These are phyloP conservation scores for Populus alba DNA, from an alignment of 345 rosid genomes.

Conservation along the genomic window DNA sequence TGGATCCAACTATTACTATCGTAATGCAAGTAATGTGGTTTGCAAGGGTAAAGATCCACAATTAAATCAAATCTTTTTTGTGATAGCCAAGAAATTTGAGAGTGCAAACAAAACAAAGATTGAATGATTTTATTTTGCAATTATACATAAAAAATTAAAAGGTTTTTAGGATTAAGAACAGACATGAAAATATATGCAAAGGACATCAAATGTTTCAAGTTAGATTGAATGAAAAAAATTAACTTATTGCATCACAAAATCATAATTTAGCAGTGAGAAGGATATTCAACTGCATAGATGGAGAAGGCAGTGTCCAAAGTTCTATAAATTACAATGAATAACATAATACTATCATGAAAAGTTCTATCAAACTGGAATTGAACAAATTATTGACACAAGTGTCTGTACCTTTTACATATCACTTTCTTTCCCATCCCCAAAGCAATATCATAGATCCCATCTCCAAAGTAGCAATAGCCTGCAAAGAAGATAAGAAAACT, in stretches of 20 bases:
- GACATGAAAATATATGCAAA: background rate
- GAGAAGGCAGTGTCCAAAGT: background rate
- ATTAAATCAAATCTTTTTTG: too few relatives aligned
- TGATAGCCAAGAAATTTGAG: too few relatives aligned
- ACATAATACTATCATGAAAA: background rate
- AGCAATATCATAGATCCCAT: conserved; percentile 91
- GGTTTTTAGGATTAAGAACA: too few relatives aligned
- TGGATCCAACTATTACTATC: too few relatives aligned
- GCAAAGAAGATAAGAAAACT: conserved; percentile 8
- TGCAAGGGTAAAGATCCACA: too few relatives aligned
- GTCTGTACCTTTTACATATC: conserved; percentile 70
- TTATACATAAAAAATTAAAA: too few relatives aligned
- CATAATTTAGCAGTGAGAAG: background rate
- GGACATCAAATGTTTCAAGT: background rate
- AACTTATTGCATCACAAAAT: background rate
- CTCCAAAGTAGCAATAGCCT: conserved; percentile 87
- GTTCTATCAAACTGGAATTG: background rate
- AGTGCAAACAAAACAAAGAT: too few relatives aligned
- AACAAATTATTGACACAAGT: background rate
- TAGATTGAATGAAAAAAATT: too few relatives aligned
- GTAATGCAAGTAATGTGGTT: too few relatives aligned
- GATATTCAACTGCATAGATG: background rate
- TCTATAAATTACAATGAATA: background rate
- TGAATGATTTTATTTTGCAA: too few relatives aligned
- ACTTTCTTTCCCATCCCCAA: conserved; percentile 88